Base-by-base conservation (phyloP, 106 monocot genomes). In the Dendrobium chrysotoxum region DNA sequence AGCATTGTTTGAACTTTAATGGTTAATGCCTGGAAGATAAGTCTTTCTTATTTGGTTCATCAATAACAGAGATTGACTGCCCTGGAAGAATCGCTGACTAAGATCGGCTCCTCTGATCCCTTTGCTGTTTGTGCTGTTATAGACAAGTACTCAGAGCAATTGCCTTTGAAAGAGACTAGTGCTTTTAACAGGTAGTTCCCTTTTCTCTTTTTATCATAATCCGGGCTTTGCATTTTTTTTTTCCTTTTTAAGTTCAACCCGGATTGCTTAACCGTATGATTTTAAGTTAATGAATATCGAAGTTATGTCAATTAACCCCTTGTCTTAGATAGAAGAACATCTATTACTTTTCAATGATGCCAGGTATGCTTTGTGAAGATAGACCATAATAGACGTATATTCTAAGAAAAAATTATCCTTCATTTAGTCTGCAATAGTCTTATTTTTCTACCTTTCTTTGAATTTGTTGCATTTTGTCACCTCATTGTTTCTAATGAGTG, bases 51-150 rank as follows among this genome's bases (percentile, higher is more conserved):
- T 42, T 74, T 41, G 41, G 7, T 74, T 74, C 21, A 28, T 10
- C 46, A 40, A 82, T 86, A n/a, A 45, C 92, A 98, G 97, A 89
- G 66, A 81, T 80, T 98, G 61, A 20, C 71, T 73, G 80, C 84
- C 75, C 79, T 98, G 53, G 94, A 94, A 78, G 89, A 92, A 78
- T 68, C 89, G 35, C 89, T 98, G 50, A 75, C 82, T 25, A 81
- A 86, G 81, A 80, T 77, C 79, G 85, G 79, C 12, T 79, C 83
- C 75, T 89, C 98, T 81, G 88, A 95, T 86, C 80, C 79, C 13
- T 82, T 88, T 81, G 84, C 83, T 78, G 74, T 99, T 74, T 90
- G 88, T 84, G 83, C 86, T 77, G 84, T 91, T 75, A 91, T 99
- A 45, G 87, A 89, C 79, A 80, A 84, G 78, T 95, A 91, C 67